Evolutionary conservation across 352 stramenopile genomes (phyloP).

Genomic region (Plasmopara halstedii): DNA sequence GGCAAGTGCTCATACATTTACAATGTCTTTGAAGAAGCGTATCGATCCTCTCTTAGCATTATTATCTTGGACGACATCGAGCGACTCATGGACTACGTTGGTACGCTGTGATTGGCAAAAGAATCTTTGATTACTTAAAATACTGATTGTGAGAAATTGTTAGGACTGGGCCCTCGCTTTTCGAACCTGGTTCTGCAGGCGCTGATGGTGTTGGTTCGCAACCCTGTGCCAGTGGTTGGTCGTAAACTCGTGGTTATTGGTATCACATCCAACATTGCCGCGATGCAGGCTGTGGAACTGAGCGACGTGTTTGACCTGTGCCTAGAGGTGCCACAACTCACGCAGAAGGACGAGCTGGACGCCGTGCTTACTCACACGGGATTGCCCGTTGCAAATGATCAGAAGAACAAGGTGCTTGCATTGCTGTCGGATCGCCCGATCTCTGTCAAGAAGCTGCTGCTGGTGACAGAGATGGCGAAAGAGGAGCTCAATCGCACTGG

Average conservation of each 20-base stretch:
- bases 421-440: conserved; percentile 89
- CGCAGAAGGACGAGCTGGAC: conserved; percentile 83
- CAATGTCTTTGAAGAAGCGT: conserved; percentile 96
- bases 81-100: conserved; percentile 96
- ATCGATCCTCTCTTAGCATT: conserved; percentile 96
- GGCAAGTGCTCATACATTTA: conserved; percentile 93
- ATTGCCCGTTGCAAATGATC: conserved; percentile 58
- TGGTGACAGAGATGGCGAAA: conserved; percentile 96
- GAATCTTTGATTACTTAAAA: not conserved
- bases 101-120: conserved; percentile 22
- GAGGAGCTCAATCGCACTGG: conserved; percentile 66
- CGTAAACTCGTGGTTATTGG: conserved; percentile 95
- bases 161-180: conserved; percentile 93
- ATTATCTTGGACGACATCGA: conserved; percentile 99
- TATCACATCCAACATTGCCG: conserved; percentile 88
- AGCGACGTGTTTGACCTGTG: conserved; percentile 92
- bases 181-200: conserved; percentile 98
- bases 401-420: conserved; percentile 62
- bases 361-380: conserved; percentile 78
- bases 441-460: conserved; percentile 97
- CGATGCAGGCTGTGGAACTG: conserved; percentile 92
- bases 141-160: not conserved
- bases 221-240: conserved; percentile 89
- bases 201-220: conserved; percentile 97
- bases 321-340: conserved; percentile 89